Conservation (phyloP, 83 land plant genomes). For the Thuja plicata region DNA sequence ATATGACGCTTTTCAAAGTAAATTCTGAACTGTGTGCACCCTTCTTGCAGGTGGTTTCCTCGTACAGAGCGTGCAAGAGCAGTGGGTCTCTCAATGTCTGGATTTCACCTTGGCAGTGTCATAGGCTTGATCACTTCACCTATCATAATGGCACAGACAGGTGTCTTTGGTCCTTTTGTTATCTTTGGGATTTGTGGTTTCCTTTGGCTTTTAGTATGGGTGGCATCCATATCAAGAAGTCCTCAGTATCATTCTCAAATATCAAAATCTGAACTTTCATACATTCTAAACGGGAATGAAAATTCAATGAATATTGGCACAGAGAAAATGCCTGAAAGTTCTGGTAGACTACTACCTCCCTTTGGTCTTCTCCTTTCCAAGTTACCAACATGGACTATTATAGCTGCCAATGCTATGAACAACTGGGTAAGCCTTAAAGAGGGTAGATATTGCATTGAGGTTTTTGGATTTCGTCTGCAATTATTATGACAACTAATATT, state of each 20-base stretch:
- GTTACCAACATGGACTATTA: slow-evolving; percentile 90
- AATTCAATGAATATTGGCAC: background rate
- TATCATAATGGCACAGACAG: slow-evolving; percentile 70
- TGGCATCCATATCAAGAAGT: slow-evolving; percentile 54
- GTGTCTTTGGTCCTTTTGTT: slow-evolving; percentile 82
- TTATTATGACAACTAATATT: background rate
- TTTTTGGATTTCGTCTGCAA: background rate
- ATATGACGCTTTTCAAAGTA: background rate
- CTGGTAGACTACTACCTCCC: slow-evolving; percentile 57
- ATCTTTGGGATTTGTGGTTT: slow-evolving; percentile 85
- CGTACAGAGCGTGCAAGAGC: slow-evolving; percentile 78
- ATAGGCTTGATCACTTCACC: slow-evolving; percentile 74
- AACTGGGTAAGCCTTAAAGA: slow-evolving; percentile 73
- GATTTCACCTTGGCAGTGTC: slow-evolving; percentile 89
- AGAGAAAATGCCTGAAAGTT: slow-evolving; percentile 15
- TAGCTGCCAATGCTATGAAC: slow-evolving; percentile 87
- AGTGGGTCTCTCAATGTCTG: slow-evolving; percentile 90
- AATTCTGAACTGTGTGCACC: background rate
- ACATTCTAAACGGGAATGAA: slow-evolving; percentile 37
- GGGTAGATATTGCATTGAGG: background rate
- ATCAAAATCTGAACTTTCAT: slow-evolving; percentile 54
- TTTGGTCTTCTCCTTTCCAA: slow-evolving; percentile 79
- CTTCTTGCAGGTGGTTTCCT: slow-evolving; percentile 91
- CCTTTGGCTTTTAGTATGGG: slow-evolving; percentile 83
- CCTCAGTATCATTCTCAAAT: slow-evolving; percentile 74